phyloP scores from a whole-genome alignment of 352 stramenopile species.

The Phytophthora chlamydospora region DNA sequence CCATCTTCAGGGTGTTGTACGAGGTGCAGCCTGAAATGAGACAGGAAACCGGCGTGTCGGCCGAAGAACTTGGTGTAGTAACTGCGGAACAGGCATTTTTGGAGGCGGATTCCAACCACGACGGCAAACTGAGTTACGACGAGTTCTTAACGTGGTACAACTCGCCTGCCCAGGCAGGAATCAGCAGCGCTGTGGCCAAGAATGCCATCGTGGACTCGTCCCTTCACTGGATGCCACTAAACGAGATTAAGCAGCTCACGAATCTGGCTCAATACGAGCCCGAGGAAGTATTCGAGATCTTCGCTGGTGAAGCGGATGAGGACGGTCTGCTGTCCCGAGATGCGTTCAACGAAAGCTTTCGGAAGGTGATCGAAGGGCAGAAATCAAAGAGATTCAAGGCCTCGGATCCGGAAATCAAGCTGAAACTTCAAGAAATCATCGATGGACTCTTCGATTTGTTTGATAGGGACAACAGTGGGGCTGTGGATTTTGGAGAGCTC shows the following conservation, averaged over 20 bases:
- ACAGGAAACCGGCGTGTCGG: conserved; percentile 64
- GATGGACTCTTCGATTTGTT: conserved; percentile 85
- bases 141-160: conserved; percentile 91
- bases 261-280: conserved; percentile 79
- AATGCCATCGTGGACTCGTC: conserved; percentile 78
- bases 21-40: conserved; percentile 81
- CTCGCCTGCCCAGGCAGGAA: conserved; percentile 65
- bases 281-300: conserved; percentile 88
- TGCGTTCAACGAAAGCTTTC: conserved; percentile 85
- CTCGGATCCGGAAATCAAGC: conserved; percentile 33
- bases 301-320: conserved; percentile 77
- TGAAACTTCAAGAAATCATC: conserved; percentile 64
- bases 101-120: conserved; percentile 79
- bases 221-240: conserved; percentile 82
- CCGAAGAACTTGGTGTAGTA: conserved; percentile 78
- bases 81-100: conserved; percentile 87
- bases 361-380: conserved; percentile 57
- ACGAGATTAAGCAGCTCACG: conserved; percentile 85
- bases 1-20: conserved; percentile 90
- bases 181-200: conserved; percentile 73
- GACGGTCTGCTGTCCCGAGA: conserved; percentile 71
- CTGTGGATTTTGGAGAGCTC: conserved; percentile 87
- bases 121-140: conserved; percentile 87
- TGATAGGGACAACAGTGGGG: conserved; percentile 70
- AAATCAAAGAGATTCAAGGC: conserved; percentile 18